These are phyloP conservation scores for Stephanodiscus triporus DNA, from an alignment of 108 stramenopile species.

Conservation along the genomic window DNA sequence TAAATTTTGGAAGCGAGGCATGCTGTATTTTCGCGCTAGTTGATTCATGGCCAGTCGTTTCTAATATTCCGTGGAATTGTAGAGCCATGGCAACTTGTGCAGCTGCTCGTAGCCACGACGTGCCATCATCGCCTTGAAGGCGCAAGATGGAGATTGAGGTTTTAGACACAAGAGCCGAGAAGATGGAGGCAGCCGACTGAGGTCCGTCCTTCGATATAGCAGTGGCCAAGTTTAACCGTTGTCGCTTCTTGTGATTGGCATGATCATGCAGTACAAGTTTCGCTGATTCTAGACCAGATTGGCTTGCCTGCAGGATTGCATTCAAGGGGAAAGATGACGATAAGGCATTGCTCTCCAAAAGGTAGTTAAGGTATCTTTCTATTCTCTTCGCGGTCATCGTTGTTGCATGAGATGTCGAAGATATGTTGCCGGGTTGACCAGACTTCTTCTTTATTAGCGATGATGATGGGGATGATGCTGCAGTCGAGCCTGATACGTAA, in stretches of 20 bases:
- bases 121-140: constrained; percentile 50
- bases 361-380: constrained; percentile 84
- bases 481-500: constrained; percentile 32
- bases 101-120: constrained; percentile 85
- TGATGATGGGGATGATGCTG: constrained; percentile 16
- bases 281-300: constrained; percentile 86
- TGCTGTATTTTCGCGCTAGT: constrained; percentile 87
- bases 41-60: constrained; percentile 80
- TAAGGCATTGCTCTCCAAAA: constrained; percentile 80
- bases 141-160: constrained; percentile 21
- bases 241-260: constrained; percentile 44
- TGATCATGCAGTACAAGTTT: constrained; percentile 75
- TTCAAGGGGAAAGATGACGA: constrained; percentile 86
- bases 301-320: constrained; percentile 76
- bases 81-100: constrained; percentile 87
- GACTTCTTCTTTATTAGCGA: constrained; percentile 15
- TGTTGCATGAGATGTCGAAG: constrained; percentile 30
- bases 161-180: constrained; percentile 34
- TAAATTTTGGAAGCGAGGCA: constrained; percentile 80
- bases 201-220: constrained; percentile 9
- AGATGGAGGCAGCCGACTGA: constrained; percentile 31
- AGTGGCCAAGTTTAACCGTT: constrained; percentile 34
- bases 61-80: constrained; percentile 86
- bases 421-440: constrained; percentile 1
- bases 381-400: constrained; percentile 37